Evolutionary conservation across 495 filamentous ascomycete genomes (phyloP), one percentile per base, ranked within the genome.

Genomic region (Endocarpon pusillum): DNA sequence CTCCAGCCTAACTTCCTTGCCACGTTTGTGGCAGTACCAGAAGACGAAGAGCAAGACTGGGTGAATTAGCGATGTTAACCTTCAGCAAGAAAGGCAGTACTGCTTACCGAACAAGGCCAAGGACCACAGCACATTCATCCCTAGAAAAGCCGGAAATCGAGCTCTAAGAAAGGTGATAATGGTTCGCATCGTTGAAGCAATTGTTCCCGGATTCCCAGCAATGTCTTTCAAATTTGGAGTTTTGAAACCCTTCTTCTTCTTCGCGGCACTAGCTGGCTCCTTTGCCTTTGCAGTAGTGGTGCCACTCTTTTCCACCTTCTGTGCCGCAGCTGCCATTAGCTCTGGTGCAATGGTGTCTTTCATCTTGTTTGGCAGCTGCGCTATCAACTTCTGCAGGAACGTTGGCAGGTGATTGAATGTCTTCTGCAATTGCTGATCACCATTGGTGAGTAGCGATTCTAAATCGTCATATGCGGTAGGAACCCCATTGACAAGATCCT

Each of bases 21-120:
- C 89, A 10, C 89, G 73, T 53, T 94, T 94, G 51, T 94, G 80
- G 54, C 82, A 94, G 52, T 97, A 97, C 87, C 87, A 97, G 39
- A 96, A 69, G 32, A 87, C 80, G 49, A 86, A 82, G 20, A 97
- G 55, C 9, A 97, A 61, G 38, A 94, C 80, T 85, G 41, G 35
- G 12, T 6, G 17, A 19, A 10, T 3, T 21, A 28, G 7, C 31
- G 30, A 10, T 33, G 41, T 35, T 21, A 21, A 28, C 24, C 6
- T 20, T 19, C 18, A 24, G 16, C 1, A 3, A 8, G 14, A n/a
- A 27, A 26, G 8, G 8, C 23, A 25, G 8, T 8, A 8, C 23
- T 2, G 67, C 78, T 53, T 70, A 85, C 81, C 61, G 47, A 86
- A 86, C 7, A 94, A 53, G 0, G 77, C 84, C 32, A 94, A 49